phyloP scores from a whole-genome alignment of 164 flowering plant species.

The Macadamia tetraphylla region DNA sequence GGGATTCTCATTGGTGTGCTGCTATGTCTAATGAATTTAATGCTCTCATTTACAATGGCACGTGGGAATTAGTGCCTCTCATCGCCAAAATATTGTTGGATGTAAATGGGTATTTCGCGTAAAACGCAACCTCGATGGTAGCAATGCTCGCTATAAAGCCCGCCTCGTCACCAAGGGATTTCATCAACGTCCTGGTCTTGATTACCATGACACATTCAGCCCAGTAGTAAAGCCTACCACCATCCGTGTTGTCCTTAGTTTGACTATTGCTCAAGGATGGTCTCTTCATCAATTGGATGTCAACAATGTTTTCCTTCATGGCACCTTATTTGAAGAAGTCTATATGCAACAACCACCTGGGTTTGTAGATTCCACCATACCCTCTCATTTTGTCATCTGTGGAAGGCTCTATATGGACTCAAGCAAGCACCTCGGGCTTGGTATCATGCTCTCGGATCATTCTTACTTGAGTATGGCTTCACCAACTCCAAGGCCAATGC shows the following conservation, averaged over 20 bases:
- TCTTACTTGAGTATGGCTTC: background rate
- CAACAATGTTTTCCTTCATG: background rate
- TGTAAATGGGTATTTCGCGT: background rate
- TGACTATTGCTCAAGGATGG: no score
- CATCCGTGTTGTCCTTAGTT: no score
- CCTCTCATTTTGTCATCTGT: background rate
- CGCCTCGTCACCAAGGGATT: no score
- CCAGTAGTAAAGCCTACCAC: no score
- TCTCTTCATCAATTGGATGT: no score
- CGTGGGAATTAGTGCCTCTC: background rate
- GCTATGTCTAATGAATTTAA: background rate
- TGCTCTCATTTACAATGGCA: background rate
- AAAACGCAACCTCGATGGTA: background rate
- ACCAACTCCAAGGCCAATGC: background rate
- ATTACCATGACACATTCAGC: no score
- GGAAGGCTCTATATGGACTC: background rate
- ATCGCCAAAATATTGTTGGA: background rate
- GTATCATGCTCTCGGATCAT: background rate
- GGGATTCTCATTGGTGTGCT: background rate
- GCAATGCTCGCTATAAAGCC: no score
- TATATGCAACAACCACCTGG: background rate
- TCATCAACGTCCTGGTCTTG: no score
- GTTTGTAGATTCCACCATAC: background rate
- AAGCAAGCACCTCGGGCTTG: background rate
- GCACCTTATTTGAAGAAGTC: background rate